Base-by-base conservation (phyloP, 2,329 filamentous ascomycete genomes). In the Diaporthe batatas region DNA sequence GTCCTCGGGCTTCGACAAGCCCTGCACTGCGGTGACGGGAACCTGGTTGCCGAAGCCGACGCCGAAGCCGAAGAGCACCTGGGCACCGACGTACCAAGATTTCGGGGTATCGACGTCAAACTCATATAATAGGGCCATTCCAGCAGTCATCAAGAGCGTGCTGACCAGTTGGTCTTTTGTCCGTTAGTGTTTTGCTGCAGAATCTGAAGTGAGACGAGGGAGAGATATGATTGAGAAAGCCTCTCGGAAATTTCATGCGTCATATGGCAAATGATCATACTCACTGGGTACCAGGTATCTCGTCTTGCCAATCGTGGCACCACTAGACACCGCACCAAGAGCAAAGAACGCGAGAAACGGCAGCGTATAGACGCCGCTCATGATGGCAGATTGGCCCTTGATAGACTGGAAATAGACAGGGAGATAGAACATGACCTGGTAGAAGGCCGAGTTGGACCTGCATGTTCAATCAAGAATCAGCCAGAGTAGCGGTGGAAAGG, bases 11-110 rank as follows among this genome's bases (percentile, higher is more conserved):
- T 32, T 64, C 14, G 74, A 74, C 8, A 75, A 68, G 6, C 69
- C 49, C 44, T 75, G 72, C 8, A 75, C 36, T 29, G 74, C 70
- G 6, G 74, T 75, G 54, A 75, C 58, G 2, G 72, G 70, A 25
- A 75, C 32, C 44, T 74, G 74, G 39, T 72, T 75, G 3, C 71
- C 68, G 55, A 74, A 39, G 16, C 75, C 73, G 49, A 71, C 42
- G 10, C 73, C 70, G 42, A 74, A 58, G 16, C 73, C 73, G 36
- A 75, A 65, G 6, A 72, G 53, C 8, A 72, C 39, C 36, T 75
- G 59, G 34, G 58, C 36, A 14, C 73, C 68, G 16, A 75, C 53
- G 29, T 73, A 75, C 51, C 73, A 42, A 14, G 70, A 57, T 11
- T 51, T 36, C 53, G 58, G 25, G 47, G 57, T 29, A n/a, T 62